phyloP scores from a whole-genome alignment of 2,329 filamentous ascomycete species.

The Ceratocystis harringtonii region DNA sequence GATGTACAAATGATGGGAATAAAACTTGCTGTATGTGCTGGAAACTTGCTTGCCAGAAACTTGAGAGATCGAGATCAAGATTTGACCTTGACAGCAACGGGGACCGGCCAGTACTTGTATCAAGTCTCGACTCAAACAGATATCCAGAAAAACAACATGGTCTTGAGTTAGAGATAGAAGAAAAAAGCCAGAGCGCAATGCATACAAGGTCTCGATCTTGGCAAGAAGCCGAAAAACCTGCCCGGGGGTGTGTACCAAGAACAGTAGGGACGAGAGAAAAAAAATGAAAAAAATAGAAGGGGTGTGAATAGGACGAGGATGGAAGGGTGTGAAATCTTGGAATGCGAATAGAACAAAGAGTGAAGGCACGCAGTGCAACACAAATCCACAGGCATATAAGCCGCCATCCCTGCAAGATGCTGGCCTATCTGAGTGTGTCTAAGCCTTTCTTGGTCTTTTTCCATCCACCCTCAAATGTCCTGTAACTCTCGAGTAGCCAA shows the following conservation, averaged over 20 bases:
- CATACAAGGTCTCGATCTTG: background rate
- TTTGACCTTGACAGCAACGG: background rate
- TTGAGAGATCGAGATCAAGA: slow-evolving; percentile 4
- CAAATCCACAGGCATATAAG: background rate
- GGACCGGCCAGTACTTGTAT: background rate
- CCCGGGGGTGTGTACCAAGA: background rate
- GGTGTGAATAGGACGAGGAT: background rate
- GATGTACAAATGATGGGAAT: slow-evolving; percentile 6
- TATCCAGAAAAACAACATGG: background rate
- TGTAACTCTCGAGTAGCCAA: background rate
- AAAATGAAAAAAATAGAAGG: background rate
- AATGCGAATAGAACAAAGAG: background rate
- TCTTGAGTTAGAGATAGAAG: background rate
- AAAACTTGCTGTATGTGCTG: background rate
- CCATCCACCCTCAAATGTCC: background rate
- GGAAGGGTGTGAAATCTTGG: background rate
- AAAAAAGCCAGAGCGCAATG: background rate
- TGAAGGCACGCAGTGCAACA: background rate
- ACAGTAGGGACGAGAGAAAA: too few species aligned
- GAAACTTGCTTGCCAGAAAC: slow-evolving; percentile 5
- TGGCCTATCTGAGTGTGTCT: background rate
- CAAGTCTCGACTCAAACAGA: background rate
- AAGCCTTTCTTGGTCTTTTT: background rate
- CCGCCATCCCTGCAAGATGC: background rate
- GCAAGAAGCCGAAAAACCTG: background rate